Percentiles rank a stretch among this genome's conserved stretches.
Conservation (phyloP, 108 stramenopile species). For the Epithemia pelagica region DNA sequence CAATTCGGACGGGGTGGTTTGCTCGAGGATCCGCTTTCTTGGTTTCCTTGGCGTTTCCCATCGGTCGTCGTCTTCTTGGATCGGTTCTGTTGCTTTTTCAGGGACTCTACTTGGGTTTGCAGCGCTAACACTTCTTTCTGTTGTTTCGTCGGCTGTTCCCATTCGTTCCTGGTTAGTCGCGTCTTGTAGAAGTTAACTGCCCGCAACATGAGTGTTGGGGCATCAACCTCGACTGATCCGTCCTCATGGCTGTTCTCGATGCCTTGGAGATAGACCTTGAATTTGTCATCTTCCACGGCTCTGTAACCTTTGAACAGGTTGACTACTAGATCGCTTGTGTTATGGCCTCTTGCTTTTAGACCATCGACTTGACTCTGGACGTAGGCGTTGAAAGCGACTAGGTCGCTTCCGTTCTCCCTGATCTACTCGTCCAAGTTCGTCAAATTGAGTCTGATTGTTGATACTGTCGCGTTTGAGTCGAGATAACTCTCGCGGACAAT, state of each 20-base stretch:
- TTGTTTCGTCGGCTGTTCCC: slow-evolving; percentile 5
- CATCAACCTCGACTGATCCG: neutral
- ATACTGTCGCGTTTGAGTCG: too few species aligned
- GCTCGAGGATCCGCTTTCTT: neutral
- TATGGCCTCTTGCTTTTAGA: slow-evolving; percentile 9
- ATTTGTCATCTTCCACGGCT: slow-evolving; percentile 8
- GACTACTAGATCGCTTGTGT: slow-evolving; percentile 9
- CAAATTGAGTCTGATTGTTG: too few species aligned
- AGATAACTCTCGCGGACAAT: too few species aligned
- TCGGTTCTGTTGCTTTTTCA: neutral
- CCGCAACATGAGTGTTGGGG: slow-evolving; percentile 17
- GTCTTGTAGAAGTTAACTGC: slow-evolving; percentile 26
- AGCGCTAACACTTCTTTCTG: slow-evolving; percentile 29
- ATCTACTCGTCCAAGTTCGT: too few species aligned
- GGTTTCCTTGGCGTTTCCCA: neutral
- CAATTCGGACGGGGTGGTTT: neutral
- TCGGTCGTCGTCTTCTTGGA: neutral
- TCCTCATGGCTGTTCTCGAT: slow-evolving; percentile 22
- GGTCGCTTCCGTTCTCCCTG: too few species aligned
- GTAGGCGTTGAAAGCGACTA: neutral
- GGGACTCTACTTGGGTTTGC: slow-evolving; percentile 6
- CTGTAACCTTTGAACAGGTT: slow-evolving; percentile 34
- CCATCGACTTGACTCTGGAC: neutral
- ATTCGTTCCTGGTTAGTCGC: slow-evolving; percentile 1
- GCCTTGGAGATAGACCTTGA: slow-evolving; percentile 18